Evolutionary conservation across 495 filamentous ascomycete genomes (phyloP).

Genomic region (Pseudevernia furfuracea): DNA sequence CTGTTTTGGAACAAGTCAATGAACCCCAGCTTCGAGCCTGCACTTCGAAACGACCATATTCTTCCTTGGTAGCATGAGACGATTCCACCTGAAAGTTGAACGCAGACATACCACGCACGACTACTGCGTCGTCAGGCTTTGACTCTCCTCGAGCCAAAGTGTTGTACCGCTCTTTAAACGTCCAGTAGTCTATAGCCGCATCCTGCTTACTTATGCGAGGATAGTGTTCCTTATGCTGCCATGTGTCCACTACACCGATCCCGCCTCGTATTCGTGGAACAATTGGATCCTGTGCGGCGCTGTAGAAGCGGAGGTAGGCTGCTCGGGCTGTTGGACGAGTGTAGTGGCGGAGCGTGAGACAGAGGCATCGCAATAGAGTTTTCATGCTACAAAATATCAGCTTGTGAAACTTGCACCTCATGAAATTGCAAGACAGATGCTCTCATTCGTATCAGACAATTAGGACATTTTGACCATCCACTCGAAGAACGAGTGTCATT

Average conservation of each 20-base stretch:
- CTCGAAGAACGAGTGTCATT: conserved; percentile 58
- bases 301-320: conserved; percentile 42
- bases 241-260: background rate
- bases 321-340: conserved; percentile 1
- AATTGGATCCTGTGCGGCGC: conserved; percentile 23
- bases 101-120: conserved; percentile 34
- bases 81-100: background rate
- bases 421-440: background rate
- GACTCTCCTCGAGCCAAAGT: conserved; percentile 25
- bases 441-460: conserved; percentile 10
- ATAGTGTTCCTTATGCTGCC: conserved; percentile 30
- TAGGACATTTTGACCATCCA: conserved; percentile 45
- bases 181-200: conserved; percentile 20
- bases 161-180: conserved; percentile 26
- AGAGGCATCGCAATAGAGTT: background rate
- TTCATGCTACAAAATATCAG: conserved; percentile 4
- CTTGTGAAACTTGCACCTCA: background rate
- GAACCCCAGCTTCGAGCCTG: conserved; percentile 71
- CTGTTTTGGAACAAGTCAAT: conserved; percentile 69
- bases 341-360: background rate
- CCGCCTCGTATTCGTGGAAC: conserved; percentile 15
- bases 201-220: conserved; percentile 37
- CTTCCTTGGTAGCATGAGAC: conserved; percentile 48
- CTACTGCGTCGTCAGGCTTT: conserved; percentile 32
- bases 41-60: conserved; percentile 49